Percentiles rank a stretch among this genome's conserved stretches.
These are phyloP conservation scores for Colletotrichum costaricense DNA, from an alignment of 2,329 filamentous ascomycete genomes.

Conservation along the genomic window DNA sequence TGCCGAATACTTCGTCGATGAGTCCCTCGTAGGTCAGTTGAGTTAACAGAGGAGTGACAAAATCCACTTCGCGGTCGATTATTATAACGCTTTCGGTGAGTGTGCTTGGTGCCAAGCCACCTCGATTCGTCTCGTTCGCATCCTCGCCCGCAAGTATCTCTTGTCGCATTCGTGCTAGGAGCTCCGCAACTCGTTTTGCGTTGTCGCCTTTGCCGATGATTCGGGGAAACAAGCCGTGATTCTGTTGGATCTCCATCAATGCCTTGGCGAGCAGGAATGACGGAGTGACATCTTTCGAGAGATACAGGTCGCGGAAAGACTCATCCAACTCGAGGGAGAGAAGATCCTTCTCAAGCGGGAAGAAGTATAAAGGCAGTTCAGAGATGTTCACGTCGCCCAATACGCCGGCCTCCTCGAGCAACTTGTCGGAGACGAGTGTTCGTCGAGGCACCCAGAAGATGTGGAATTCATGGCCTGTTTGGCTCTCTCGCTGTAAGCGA, in stretches of 20 bases:
- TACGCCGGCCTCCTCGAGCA: slow-evolving; percentile 92
- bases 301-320: slow-evolving; percentile 86
- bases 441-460: slow-evolving; percentile 96
- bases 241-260: slow-evolving; percentile 92
- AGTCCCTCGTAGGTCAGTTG: slow-evolving; percentile 97
- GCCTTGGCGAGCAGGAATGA: slow-evolving; percentile 90
- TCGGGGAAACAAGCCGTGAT: slow-evolving; percentile 91
- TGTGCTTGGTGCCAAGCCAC: slow-evolving; percentile 85
- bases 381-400: slow-evolving; percentile 91
- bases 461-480: slow-evolving; percentile 94
- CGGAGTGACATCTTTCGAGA: slow-evolving; percentile 91
- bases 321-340: slow-evolving; percentile 91
- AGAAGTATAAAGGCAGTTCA: slow-evolving; percentile 89
- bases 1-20: slow-evolving; percentile 92
- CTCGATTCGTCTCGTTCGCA: slow-evolving; percentile 64
- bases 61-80: slow-evolving; percentile 94
- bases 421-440: slow-evolving; percentile 89
- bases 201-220: slow-evolving; percentile 97
- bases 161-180: slow-evolving; percentile 90
- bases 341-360: slow-evolving; percentile 91
- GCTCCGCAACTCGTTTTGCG: slow-evolving; percentile 86
- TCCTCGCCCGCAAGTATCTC: slow-evolving; percentile 87
- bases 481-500: slow-evolving; percentile 86
- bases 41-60: slow-evolving; percentile 90
- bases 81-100: slow-evolving; percentile 92